Conservation (phyloP, 306 rosid genomes). For the Acacia melanoxylon region DNA sequence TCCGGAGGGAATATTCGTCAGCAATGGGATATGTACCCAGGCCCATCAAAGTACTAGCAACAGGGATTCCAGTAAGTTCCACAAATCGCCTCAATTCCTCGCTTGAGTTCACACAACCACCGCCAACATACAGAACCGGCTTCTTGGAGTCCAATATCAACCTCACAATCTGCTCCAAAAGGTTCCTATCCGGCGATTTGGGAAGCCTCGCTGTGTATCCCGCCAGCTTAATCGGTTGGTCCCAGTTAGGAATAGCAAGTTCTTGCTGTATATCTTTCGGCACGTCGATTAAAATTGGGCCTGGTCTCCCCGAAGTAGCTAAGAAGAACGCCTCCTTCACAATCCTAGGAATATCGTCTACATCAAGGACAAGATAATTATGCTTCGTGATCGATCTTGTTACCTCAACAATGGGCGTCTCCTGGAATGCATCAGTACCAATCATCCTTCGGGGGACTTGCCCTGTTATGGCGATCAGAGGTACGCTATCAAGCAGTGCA, state of each 20-base stretch:
- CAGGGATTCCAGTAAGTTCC: constrained; percentile 69
- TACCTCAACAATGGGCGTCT: constrained; percentile 93
- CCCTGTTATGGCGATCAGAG: constrained; percentile 76
- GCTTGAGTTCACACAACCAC: constrained; percentile 80
- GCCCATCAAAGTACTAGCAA: constrained; percentile 94
- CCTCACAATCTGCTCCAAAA: constrained; percentile 69
- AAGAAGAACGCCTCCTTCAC: constrained; percentile 78
- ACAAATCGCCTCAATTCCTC: constrained; percentile 70
- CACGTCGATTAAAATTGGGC: constrained; percentile 76
- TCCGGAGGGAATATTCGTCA: constrained; percentile 62
- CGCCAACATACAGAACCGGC: constrained; percentile 83
- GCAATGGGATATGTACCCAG: constrained; percentile 59
- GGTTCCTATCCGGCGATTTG: constrained; percentile 33
- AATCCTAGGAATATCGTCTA: constrained; percentile 79
- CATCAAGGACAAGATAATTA: constrained; percentile 78
- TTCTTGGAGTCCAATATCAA: constrained; percentile 65
- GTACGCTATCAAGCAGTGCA: constrained; percentile 72
- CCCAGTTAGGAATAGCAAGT: constrained; percentile 74
- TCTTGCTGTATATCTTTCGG: constrained; percentile 91
- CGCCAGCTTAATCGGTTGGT: constrained; percentile 54
- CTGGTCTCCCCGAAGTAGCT: constrained; percentile 80
- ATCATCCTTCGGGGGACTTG: constrained; percentile 87
- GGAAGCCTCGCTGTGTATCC: constrained; percentile 78
- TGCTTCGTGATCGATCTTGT: constrained; percentile 88
- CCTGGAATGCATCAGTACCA: constrained; percentile 94